Percentiles rank a stretch among this genome's conserved stretches.
phyloP scores from a whole-genome alignment of 306 rosid species.

The Begonia peltatifolia region DNA sequence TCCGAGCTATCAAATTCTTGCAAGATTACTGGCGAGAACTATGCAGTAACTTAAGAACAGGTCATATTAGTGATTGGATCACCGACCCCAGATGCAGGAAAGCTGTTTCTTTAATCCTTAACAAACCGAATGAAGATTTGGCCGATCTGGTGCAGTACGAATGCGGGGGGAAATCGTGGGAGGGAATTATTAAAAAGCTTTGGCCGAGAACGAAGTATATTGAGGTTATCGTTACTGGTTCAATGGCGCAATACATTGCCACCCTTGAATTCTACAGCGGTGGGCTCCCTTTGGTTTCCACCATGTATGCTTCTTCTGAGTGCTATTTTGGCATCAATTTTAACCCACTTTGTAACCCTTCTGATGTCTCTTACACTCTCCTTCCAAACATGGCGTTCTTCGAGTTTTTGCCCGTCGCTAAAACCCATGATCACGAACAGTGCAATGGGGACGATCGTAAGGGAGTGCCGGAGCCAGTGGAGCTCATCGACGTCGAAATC shows the following conservation, averaged over 20 bases:
- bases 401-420: constrained; percentile 51
- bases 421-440: constrained; percentile 9
- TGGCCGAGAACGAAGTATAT: constrained; percentile 81
- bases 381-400: constrained; percentile 91
- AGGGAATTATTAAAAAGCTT: constrained; percentile 56
- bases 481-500: constrained; percentile 46
- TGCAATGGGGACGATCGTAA: constrained; percentile 8
- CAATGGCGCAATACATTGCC: constrained; percentile 85
- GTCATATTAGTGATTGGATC: constrained; percentile 33
- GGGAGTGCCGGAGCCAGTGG: constrained; percentile 21
- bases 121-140: constrained; percentile 30
- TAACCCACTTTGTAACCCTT: constrained; percentile 57
- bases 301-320: constrained; percentile 85
- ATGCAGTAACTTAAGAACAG: constrained; percentile 34
- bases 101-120: constrained; percentile 15
- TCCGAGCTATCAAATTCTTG: constrained; percentile 62
- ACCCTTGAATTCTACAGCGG: constrained; percentile 69
- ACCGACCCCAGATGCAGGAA: constrained; percentile 30
- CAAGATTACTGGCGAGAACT: constrained; percentile 57
- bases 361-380: constrained; percentile 71
- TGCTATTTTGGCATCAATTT: constrained; percentile 76
- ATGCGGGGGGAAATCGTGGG: constrained; percentile 48
- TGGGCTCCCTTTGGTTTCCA: constrained; percentile 58
- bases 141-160: constrained; percentile 28
- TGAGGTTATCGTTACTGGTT: constrained; percentile 76